These are phyloP conservation scores for Westerdykella ornata DNA, from an alignment of 2,329 filamentous ascomycete genomes.

Conservation along the genomic window DNA sequence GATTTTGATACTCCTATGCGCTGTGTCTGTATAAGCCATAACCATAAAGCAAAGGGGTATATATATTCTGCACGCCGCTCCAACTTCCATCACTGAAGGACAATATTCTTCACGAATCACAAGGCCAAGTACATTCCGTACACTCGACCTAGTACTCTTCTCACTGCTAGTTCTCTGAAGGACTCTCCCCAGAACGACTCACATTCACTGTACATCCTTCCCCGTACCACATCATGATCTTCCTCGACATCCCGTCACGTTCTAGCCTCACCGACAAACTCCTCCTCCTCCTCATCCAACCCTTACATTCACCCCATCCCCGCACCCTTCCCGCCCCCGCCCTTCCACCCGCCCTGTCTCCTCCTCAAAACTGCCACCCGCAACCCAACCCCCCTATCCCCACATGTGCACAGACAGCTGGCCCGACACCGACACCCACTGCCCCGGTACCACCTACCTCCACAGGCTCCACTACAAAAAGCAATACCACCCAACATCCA, in stretches of 20 bases:
- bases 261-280: neutral
- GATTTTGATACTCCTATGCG: no score
- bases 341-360: slow-evolving; percentile 56
- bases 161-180: no score
- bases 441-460: slow-evolving; percentile 51
- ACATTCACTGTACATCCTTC: no score
- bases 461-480: slow-evolving; percentile 52
- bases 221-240: neutral
- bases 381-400: slow-evolving; percentile 42
- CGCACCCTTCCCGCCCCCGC: slow-evolving; percentile 51
- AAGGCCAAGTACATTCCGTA: no score
- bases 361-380: slow-evolving; percentile 51
- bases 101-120: no score
- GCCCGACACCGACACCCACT: slow-evolving; percentile 53
- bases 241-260: neutral
- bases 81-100: no score
- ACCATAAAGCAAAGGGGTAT: no score
- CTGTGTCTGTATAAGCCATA: no score
- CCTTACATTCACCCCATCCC: slow-evolving; percentile 34
- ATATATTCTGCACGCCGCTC: no score
- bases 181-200: no score
- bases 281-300: slow-evolving; percentile 35
- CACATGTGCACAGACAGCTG: slow-evolving; percentile 46
- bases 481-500: no score
- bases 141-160: no score